These are phyloP conservation scores for Verticillium isaacii DNA, from an alignment of 2,329 filamentous ascomycete species.

Conservation along the genomic window DNA sequence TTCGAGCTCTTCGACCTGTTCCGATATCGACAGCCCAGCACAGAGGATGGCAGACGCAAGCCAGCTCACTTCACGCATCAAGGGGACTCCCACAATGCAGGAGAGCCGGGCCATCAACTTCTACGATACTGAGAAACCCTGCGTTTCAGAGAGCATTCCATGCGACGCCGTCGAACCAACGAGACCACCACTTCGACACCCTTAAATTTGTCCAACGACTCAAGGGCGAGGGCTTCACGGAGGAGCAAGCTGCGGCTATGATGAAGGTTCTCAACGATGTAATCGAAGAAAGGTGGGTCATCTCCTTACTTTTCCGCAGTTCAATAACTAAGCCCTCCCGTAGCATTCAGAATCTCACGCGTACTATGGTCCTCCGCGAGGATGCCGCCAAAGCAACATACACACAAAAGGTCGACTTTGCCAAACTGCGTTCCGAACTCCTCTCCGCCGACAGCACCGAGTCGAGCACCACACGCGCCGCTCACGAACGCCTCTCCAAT, in stretches of 20 bases:
- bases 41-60: slow-evolving; percentile 5
- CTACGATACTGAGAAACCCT: slow-evolving; percentile 21
- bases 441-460: slow-evolving; percentile 90
- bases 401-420: slow-evolving; percentile 93
- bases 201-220: slow-evolving; percentile 93
- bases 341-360: slow-evolving; percentile 92
- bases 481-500: slow-evolving; percentile 89
- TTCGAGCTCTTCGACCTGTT: slow-evolving; percentile 20
- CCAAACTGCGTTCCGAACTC: slow-evolving; percentile 91
- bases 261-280: slow-evolving; percentile 97
- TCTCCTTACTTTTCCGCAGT: neutral
- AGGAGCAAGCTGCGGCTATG: slow-evolving; percentile 94
- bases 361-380: slow-evolving; percentile 96
- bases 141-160: slow-evolving; percentile 55
- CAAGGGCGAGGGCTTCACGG: slow-evolving; percentile 87
- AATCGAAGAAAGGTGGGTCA: slow-evolving; percentile 77
- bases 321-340: neutral
- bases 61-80: slow-evolving; percentile 19
- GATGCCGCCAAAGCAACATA: slow-evolving; percentile 79
- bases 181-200: slow-evolving; percentile 97
- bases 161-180: slow-evolving; percentile 52
- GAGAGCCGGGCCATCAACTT: neutral
- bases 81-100: slow-evolving; percentile 10
- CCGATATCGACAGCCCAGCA: slow-evolving; percentile 16
- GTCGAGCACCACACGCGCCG: slow-evolving; percentile 77